Evolutionary conservation across 169 alveolate genomes (phyloP).

Genomic region (Cryptosporidium canis): DNA sequence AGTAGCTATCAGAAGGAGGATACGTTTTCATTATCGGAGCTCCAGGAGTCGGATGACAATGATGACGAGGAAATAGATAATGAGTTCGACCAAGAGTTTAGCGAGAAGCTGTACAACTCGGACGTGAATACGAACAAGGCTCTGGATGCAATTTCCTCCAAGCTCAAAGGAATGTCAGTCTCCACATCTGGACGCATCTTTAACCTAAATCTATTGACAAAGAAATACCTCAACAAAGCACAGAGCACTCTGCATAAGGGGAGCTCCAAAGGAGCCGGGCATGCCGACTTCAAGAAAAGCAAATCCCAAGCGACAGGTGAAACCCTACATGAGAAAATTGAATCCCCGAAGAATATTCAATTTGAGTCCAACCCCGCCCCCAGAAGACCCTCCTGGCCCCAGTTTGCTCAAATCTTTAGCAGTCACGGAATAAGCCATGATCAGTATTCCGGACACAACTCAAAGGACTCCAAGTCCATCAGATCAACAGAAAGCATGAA

Average conservation of each 20-base stretch:
- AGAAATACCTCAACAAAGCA: conserved; percentile 19
- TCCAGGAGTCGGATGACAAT: conserved; percentile 29
- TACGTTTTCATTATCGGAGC: conserved; percentile 38
- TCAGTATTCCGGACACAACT: neutral
- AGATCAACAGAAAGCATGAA: neutral
- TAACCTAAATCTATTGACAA: conserved; percentile 23
- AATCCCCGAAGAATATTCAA: neutral
- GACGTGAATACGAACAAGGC: conserved; percentile 9
- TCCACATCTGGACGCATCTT: conserved; percentile 38
- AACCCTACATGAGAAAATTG: neutral
- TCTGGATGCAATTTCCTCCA: conserved; percentile 63
- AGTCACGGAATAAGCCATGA: neutral
- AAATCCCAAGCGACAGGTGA: neutral
- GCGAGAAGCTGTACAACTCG: neutral
- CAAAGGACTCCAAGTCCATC: neutral
- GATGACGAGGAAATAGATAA: conserved; percentile 56
- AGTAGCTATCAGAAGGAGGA: conserved; percentile 13
- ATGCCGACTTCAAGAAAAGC: neutral
- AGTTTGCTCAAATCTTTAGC: conserved; percentile 6
- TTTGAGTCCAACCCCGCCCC: neutral
- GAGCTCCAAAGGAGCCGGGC: neutral
- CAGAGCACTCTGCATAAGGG: neutral
- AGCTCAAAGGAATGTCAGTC: conserved; percentile 24
- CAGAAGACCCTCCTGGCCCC: conserved; percentile 52
- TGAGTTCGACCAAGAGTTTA: conserved; percentile 43